Base-by-base conservation (phyloP, 225 moss, liverwort and hornwort species). In the Polytrichum formosum region DNA sequence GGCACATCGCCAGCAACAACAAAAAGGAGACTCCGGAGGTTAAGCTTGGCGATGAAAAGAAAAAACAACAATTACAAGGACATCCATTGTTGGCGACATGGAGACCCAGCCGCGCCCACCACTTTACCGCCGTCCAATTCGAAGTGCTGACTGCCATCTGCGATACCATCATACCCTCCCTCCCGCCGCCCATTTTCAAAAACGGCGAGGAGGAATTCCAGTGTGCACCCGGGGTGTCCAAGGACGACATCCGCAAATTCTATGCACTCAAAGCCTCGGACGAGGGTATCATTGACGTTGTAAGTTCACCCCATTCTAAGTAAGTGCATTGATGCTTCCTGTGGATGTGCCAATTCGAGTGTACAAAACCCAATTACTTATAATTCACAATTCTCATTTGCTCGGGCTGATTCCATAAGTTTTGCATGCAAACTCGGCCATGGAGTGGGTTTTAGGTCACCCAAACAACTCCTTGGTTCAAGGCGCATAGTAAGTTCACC, bases 221-320 rank as follows among this genome's bases (percentile, higher is more conserved):
- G 53, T 55, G 69, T 29, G 53, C 66, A 56, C n/a, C 75, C 70
- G 77, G 79, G 33, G 81, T 79, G 25, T 73, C 72, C 35, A 54
- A 69, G 18, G 74, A 72, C 13, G 82, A 82, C 19, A 74, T 79
- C 26, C 65, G 66, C 54, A 16, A 73, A 33, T 85, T 69, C 63
- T 85, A 82, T 77, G 74, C 66, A 54, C 29, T 79, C 66, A 85
- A 82, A 75, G 53, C 79, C 72, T 85, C 85, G 1, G 82, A 85
- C 70, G 79, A 77, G 70, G 77, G 63, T 28, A 16, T 85, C 22
- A 28, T 79, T 26, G 72, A 79, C 70, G 67, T 64, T 54, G 82
- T 85, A 77, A 16, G 82, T 72, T 55, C n/a, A 46, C 46, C 13
- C 3, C 16, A 46, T 46, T 46, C 46, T 46, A 16, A 46, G 13